Evolutionary conservation across 129 eudicot species (phyloP), one percentile per base, ranked within the genome.

Genomic region (Lactuca saligna): DNA sequence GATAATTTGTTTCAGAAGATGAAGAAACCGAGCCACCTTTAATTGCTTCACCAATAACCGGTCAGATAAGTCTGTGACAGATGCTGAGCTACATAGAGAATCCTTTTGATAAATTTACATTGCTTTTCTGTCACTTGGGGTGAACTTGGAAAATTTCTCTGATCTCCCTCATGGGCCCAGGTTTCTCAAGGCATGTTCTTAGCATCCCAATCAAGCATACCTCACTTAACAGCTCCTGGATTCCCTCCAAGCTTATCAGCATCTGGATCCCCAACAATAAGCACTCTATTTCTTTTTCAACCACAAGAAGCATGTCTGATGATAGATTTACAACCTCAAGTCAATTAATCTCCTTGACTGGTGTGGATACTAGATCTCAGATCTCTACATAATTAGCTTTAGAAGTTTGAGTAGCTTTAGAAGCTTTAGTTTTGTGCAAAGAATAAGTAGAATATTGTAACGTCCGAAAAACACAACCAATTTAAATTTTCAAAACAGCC

Each of bases 201-300:
- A 71, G 95, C 90, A 61, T 89, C 95, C 17, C 88, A 89, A 66
- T 79, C 88, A 33, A 93, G 64, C 83, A 93, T 93, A 58, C 95
- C 97, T 70, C 83, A 84, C 66, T 75, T 87, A 57, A 93, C 95
- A 34, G 97, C 99, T 61, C 88, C 96, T 57, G 90, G 88, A 74
- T 85, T 97, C 31, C 97, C 97, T 59, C 99, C 95, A 39, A 82
- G 66, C 71, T 69, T 75, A 31, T 89, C 99, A 55, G 91, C 90
- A 39, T 86, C 98, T 55, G 88, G 66, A 39, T 87, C 98, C 35
- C 98, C 99, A 12, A 73, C 99, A 73, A 80, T 88, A 82, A 74
- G 59, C 97, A 89, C 61, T 87, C 99, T 25, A 70, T 89, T 73
- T 66, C 96, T 53, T 70, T 81, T 17, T 10, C 84, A 65, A 61